Evolutionary conservation across 202 grass and related monocot genomes (phyloP).

Genomic region (Schoenoplectus tabernaemontani): DNA sequence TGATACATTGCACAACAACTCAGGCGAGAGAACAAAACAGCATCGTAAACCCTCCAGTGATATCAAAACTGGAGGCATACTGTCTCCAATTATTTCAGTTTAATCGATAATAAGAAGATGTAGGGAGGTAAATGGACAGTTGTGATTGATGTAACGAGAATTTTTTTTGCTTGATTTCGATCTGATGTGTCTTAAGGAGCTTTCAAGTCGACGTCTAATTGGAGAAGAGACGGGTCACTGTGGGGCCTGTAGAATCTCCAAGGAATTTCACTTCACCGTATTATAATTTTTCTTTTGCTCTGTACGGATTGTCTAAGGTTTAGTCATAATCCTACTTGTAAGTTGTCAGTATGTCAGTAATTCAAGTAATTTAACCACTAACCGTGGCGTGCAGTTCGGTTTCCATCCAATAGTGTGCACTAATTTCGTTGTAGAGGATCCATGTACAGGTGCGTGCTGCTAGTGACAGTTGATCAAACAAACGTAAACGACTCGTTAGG

Average conservation of each 20-base stretch:
- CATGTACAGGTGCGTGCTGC: too few species aligned
- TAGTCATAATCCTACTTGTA: too few species aligned
- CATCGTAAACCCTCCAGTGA: not conserved
- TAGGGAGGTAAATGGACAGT: not conserved
- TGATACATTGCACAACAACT: not conserved
- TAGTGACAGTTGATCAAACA: too few species aligned
- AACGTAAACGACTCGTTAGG: too few species aligned
- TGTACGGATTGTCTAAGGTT: slow-evolving; percentile 20
- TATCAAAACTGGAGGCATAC: not conserved
- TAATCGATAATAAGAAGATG: not conserved
- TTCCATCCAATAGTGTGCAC: too few species aligned
- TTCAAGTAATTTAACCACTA: too few species aligned
- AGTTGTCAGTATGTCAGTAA: too few species aligned
- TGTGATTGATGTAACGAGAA: not conserved
- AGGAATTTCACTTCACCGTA: slow-evolving; percentile 21
- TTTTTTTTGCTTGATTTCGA: not conserved
- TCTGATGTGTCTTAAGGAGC: not conserved
- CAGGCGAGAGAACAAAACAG: slow-evolving; percentile 1
- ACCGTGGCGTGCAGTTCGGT: too few species aligned
- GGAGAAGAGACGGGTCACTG: not conserved
- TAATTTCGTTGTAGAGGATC: too few species aligned
- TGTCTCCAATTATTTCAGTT: not conserved
- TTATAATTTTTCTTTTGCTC: slow-evolving; percentile 6
- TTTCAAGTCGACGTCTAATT: not conserved
- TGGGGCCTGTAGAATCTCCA: not conserved